Conservation (phyloP, 345 rosid species). For the Populus pruinosa region DNA sequence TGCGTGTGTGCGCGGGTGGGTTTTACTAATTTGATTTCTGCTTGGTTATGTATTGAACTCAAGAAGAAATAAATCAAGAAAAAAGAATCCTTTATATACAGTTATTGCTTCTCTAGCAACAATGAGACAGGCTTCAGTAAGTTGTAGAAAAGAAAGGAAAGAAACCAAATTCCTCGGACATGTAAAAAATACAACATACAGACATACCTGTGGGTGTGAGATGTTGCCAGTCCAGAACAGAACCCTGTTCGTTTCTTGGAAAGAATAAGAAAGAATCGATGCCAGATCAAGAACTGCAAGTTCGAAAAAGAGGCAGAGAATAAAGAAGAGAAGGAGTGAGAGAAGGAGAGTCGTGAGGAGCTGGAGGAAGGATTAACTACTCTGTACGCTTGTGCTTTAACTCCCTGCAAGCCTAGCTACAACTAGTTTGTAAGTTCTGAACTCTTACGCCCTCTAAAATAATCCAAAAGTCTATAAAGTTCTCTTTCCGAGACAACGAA, state of each 20-base stretch:
- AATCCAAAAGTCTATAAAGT: not conserved
- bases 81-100: not conserved
- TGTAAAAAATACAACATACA: not conserved
- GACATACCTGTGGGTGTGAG: constrained; percentile 7
- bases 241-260: not conserved
- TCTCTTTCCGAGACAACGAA: too few species aligned
- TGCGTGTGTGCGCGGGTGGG: too few species aligned
- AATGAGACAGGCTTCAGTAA: not conserved
- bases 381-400: constrained; percentile 20
- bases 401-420: not conserved
- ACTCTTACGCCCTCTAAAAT: not conserved
- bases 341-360: constrained; percentile 11
- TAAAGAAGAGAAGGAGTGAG: not conserved
- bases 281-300: not conserved
- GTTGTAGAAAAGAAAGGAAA: not conserved
- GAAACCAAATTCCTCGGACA: not conserved
- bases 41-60: not conserved
- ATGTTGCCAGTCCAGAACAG: constrained; percentile 1
- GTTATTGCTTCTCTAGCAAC: not conserved
- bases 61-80: not conserved
- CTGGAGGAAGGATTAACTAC: constrained; percentile 28
- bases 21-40: too few species aligned
- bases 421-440: not conserved
- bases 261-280: not conserved
- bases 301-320: not conserved